phyloP scores from a whole-genome alignment of 2,329 filamentous ascomycete species.

The Aspergillus pseudoterreus region DNA sequence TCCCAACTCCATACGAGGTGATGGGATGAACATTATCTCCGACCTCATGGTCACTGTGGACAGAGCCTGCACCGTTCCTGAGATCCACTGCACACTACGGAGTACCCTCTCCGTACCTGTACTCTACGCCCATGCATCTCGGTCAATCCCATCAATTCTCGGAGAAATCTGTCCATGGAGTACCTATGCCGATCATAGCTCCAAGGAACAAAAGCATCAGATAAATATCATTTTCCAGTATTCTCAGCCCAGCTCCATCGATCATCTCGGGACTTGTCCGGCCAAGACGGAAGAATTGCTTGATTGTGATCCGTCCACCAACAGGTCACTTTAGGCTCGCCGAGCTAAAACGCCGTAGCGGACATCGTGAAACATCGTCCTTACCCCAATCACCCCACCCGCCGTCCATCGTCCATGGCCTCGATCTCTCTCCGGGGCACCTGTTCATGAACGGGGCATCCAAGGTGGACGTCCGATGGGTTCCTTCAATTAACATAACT shows the following conservation, averaged over 20 bases:
- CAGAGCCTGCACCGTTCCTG: neutral
- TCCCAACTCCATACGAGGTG: no score
- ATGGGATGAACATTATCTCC: neutral
- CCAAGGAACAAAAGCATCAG: neutral
- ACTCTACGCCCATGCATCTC: neutral
- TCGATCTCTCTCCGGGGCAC: neutral
- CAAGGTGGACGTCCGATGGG: neutral
- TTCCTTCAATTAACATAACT: neutral
- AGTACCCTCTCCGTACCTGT: no score
- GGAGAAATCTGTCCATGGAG: no score
- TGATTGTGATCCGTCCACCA: neutral
- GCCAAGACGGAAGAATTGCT: constrained; percentile 8
- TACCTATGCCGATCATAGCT: neutral
- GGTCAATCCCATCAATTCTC: no score
- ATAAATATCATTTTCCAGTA: neutral
- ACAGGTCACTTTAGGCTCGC: neutral
- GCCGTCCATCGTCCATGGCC: neutral
- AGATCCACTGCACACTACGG: neutral
- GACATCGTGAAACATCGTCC: constrained; percentile 6
- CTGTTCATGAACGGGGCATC: neutral
- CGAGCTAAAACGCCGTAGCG: constrained; percentile 3
- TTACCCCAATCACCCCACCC: neutral
- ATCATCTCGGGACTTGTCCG: constrained; percentile 1
- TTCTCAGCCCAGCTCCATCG: neutral
- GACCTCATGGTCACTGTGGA: neutral